Percentiles rank a stretch among this genome's conserved stretches.
Conservation (phyloP, 495 filamentous ascomycete genomes). For the Penicillium nucicola region DNA sequence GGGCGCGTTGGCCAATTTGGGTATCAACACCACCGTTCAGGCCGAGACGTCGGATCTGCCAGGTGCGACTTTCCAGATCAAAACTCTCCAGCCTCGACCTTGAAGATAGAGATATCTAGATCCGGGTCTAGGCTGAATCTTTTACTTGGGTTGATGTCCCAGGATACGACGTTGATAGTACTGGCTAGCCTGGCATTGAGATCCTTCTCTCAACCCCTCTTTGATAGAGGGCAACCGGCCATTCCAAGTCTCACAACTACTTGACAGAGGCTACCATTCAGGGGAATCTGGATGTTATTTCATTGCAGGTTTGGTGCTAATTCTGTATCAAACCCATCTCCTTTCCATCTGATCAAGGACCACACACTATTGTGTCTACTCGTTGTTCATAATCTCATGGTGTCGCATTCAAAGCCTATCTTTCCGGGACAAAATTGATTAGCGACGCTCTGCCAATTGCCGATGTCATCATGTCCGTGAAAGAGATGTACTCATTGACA, state of each 20-base stretch:
- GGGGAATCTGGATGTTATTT: constrained; percentile 14
- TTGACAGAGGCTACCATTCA: background rate
- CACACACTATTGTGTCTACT: constrained; percentile 13
- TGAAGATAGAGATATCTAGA: constrained; percentile 13
- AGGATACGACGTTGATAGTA: background rate
- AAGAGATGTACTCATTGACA: background rate
- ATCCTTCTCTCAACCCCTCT: too few species aligned
- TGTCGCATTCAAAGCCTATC: constrained; percentile 46
- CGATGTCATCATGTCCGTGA: background rate
- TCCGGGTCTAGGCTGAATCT: constrained; percentile 5
- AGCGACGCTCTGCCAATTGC: constrained; percentile 32
- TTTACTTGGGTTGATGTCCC: background rate
- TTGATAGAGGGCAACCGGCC: background rate
- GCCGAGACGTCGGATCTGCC: constrained; percentile 85
- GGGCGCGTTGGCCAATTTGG: constrained; percentile 83
- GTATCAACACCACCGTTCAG: constrained; percentile 86
- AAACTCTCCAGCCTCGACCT: constrained; percentile 65
- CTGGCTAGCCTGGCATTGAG: too few species aligned
- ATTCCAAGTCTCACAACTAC: background rate
- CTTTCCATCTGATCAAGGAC: background rate
- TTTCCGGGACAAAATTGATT: constrained; percentile 39
- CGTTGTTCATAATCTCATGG: constrained; percentile 29
- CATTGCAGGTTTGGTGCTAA: constrained; percentile 15
- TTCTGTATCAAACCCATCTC: background rate
- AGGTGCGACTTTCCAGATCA: constrained; percentile 92